Evolutionary conservation across 2,329 filamentous ascomycete genomes (phyloP).

Genomic region (Parastagonospora nodorum): DNA sequence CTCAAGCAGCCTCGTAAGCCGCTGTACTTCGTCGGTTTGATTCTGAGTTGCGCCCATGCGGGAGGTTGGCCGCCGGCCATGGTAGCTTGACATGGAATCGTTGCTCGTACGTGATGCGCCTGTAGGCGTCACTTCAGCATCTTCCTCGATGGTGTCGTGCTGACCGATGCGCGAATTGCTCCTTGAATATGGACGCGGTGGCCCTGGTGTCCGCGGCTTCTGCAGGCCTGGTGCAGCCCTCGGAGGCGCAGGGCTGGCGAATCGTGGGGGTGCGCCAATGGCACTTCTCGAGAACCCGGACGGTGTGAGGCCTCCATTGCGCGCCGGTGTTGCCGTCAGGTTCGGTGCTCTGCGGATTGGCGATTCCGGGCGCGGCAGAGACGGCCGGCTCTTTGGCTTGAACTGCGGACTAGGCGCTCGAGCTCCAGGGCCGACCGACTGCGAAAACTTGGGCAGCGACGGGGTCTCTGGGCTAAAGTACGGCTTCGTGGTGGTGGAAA

Average conservation of each 20-base stretch:
- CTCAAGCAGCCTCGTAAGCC: slow-evolving; percentile 73
- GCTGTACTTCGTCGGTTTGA: slow-evolving; percentile 69
- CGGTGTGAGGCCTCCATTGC: slow-evolving; percentile 60
- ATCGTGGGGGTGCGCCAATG: slow-evolving; percentile 60
- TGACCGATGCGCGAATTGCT: slow-evolving; percentile 53
- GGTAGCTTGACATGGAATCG: slow-evolving; percentile 58
- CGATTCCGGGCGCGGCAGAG: slow-evolving; percentile 86
- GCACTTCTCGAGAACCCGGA: slow-evolving; percentile 59
- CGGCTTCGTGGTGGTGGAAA: slow-evolving; percentile 59
- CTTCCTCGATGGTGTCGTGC: slow-evolving; percentile 48
- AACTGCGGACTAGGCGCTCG: slow-evolving; percentile 73
- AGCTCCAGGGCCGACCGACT: slow-evolving; percentile 76
- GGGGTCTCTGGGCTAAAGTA: slow-evolving; percentile 56
- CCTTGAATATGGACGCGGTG: slow-evolving; percentile 53
- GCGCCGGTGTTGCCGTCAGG: slow-evolving; percentile 54
- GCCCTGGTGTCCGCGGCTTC: slow-evolving; percentile 49
- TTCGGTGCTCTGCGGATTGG: slow-evolving; percentile 68
- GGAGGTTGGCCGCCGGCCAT: slow-evolving; percentile 30
- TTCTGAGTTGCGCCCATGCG: slow-evolving; percentile 44
- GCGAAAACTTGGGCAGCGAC: slow-evolving; percentile 78
- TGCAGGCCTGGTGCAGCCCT: slow-evolving; percentile 63
- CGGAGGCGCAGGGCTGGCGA: slow-evolving; percentile 64
- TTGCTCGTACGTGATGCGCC: slow-evolving; percentile 57
- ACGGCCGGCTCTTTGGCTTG: slow-evolving; percentile 72
- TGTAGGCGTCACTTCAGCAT: slow-evolving; percentile 54